Conservation (phyloP, 179 eudicot genomes). For the Vitellaria paradoxa region DNA sequence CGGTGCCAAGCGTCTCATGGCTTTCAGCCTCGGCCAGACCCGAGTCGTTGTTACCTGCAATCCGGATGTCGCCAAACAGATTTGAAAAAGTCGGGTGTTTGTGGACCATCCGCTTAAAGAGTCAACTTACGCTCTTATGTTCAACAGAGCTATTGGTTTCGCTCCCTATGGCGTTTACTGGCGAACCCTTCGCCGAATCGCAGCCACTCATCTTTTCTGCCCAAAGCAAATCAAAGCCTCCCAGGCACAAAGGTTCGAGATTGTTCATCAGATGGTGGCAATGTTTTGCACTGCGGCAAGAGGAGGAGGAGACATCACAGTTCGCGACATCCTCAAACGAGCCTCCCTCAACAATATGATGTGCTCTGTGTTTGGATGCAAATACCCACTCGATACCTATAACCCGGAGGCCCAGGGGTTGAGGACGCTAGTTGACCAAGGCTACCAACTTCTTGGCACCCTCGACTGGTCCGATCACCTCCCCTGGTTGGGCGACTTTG, state of each 20-base stretch:
- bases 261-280: slow-evolving; percentile 47
- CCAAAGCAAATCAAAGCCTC: slow-evolving; percentile 65
- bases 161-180: slow-evolving; percentile 89
- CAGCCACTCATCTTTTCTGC: slow-evolving; percentile 74
- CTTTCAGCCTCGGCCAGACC: slow-evolving; percentile 75
- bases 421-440: slow-evolving; percentile 66
- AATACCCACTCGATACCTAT: slow-evolving; percentile 26
- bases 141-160: slow-evolving; percentile 86
- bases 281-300: not conserved
- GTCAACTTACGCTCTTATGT: slow-evolving; percentile 80
- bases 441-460: slow-evolving; percentile 70
- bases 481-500: slow-evolving; percentile 60
- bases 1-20: slow-evolving; percentile 66
- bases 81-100: slow-evolving; percentile 58
- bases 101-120: slow-evolving; percentile 78
- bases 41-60: slow-evolving; percentile 68
- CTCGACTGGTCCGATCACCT: slow-evolving; percentile 85
- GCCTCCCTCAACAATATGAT: slow-evolving; percentile 89
- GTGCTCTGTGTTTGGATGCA: slow-evolving; percentile 75
- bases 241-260: slow-evolving; percentile 44
- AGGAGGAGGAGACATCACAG: slow-evolving; percentile 21
- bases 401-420: slow-evolving; percentile 43
- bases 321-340: slow-evolving; percentile 44
- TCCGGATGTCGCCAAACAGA: slow-evolving; percentile 68
- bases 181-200: slow-evolving; percentile 66